phyloP scores from a whole-genome alignment of 2,329 filamentous ascomycete genomes.

The Pseudogymnoascus sp. region DNA sequence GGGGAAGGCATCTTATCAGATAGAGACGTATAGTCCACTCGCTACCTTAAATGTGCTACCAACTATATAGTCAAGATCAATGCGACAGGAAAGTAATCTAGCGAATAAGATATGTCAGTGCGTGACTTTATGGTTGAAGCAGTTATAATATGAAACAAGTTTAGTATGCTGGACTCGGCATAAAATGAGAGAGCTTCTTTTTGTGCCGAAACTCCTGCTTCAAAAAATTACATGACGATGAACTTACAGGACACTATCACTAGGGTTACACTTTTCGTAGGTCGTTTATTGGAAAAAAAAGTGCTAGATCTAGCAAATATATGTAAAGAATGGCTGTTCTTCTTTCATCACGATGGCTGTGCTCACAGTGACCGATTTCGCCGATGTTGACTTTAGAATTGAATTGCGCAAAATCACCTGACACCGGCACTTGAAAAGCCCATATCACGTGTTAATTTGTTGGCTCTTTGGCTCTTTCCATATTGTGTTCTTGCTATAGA shows the following conservation, averaged over 20 bases:
- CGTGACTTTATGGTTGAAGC: not conserved
- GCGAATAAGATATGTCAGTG: not conserved
- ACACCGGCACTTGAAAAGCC: not conserved
- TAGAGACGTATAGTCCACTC: not conserved
- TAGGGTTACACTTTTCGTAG: not conserved
- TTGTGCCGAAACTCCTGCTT: not conserved
- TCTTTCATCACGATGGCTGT: not conserved
- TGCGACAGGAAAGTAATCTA: not conserved
- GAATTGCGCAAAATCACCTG: conserved; percentile 1
- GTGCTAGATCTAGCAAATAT: not conserved
- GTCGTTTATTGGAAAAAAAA: not conserved
- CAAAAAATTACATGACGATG: not conserved
- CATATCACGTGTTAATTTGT: not conserved
- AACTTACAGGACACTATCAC: not conserved
- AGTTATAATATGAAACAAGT: not conserved
- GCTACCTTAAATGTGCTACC: not conserved
- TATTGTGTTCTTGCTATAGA: not conserved
- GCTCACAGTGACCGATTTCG: not conserved
- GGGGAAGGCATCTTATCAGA: not conserved
- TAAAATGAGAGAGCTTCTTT: not conserved
- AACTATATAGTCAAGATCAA: not conserved
- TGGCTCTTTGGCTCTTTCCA: not conserved
- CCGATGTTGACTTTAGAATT: not conserved
- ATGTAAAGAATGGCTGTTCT: not conserved
- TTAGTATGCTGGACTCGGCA: not conserved